These are phyloP conservation scores for Golubevia sp. DNA, from an alignment of 1,284 basidiomycete species.

Conservation along the genomic window DNA sequence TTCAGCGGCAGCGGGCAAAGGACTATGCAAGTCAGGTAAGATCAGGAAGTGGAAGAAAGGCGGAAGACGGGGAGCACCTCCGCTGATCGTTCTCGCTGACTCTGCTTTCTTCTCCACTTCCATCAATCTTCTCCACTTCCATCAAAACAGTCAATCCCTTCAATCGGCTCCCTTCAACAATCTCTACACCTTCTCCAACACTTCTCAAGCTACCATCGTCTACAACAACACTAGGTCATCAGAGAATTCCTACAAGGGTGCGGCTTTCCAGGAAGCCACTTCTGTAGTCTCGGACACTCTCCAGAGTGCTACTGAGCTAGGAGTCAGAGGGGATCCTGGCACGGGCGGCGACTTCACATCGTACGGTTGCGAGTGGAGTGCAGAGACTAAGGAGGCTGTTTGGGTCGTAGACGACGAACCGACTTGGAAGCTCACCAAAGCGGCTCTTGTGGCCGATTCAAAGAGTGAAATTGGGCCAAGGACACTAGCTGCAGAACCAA, in stretches of 20 bases:
- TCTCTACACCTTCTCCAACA: slow-evolving; percentile 36
- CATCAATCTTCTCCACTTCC: no score
- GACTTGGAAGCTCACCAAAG: slow-evolving; percentile 37
- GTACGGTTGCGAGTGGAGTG: slow-evolving; percentile 48
- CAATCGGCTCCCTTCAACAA: slow-evolving; percentile 54
- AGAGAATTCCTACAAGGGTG: slow-evolving; percentile 49
- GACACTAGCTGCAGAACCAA: slow-evolving; percentile 47
- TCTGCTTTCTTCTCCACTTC: no score
- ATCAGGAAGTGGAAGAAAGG: no score
- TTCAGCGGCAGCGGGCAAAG: no score
- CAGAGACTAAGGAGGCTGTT: slow-evolving; percentile 44
- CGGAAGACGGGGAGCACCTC: no score
- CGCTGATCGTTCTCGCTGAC: no score
- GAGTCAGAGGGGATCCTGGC: background rate
- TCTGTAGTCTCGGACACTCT: slow-evolving; percentile 38
- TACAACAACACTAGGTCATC: slow-evolving; percentile 23
- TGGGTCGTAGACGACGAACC: slow-evolving; percentile 53
- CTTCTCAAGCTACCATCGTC: slow-evolving; percentile 16
- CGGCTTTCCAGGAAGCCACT: slow-evolving; percentile 43
- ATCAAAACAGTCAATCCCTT: slow-evolving; percentile 46
- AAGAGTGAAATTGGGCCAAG: slow-evolving; percentile 39
- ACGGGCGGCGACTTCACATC: slow-evolving; percentile 13
- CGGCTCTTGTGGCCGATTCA: slow-evolving; percentile 20
- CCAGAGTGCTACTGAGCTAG: slow-evolving; percentile 17
- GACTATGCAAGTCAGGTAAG: no score